Evolutionary conservation across 176 grass and related monocot species (phyloP).

Genomic region (Eragrostis curvula): DNA sequence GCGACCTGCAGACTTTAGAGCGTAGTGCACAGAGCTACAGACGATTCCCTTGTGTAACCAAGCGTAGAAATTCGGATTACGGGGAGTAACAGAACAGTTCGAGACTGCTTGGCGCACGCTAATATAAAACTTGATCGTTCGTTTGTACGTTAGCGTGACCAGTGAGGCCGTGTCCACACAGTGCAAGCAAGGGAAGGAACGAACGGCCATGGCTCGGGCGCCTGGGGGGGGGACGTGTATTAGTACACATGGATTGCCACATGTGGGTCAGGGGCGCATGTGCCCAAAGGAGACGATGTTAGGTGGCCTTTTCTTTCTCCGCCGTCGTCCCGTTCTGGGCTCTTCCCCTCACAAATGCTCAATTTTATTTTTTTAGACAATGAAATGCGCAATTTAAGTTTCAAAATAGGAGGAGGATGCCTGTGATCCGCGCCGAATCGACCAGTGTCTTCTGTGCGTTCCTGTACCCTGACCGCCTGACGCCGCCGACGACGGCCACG

Average conservation of each 20-base stretch:
- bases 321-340: background rate
- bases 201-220: background rate
- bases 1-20: too few relatives aligned
- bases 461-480: background rate
- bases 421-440: background rate
- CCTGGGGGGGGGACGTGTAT: background rate
- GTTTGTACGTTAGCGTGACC: background rate
- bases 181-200: background rate
- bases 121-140: background rate
- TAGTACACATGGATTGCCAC: conserved; percentile 38
- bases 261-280: conserved; percentile 38
- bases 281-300: conserved; percentile 28
- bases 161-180: background rate
- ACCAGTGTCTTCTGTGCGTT: background rate
- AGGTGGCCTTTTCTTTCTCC: conserved; percentile 11
- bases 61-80: too few relatives aligned
- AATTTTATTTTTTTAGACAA: too few relatives aligned
- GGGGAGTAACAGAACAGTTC: too few relatives aligned
- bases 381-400: too few relatives aligned
- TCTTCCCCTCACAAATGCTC: background rate
- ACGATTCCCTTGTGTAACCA: background rate
- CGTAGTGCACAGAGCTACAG: too few relatives aligned
- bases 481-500: background rate
- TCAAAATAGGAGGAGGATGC: too few relatives aligned
- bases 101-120: background rate